phyloP scores from a whole-genome alignment of 2,329 filamentous ascomycete species.

The Aspergillus proliferans region DNA sequence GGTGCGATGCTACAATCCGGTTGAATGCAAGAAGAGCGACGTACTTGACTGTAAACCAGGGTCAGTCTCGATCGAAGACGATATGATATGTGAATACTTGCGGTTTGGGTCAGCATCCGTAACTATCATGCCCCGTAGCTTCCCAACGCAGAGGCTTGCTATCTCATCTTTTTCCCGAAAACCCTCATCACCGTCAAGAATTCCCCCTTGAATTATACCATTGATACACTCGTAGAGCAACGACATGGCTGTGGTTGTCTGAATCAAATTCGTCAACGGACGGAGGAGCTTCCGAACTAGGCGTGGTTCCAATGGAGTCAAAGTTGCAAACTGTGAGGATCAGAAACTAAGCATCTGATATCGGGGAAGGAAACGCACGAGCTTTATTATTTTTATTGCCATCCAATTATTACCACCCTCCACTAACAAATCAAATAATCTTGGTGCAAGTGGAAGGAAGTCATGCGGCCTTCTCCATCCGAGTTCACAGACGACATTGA shows the following conservation, averaged over 20 bases:
- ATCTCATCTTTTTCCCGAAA: constrained; percentile 82
- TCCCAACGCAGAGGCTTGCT: constrained; percentile 83
- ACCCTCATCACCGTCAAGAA: constrained; percentile 75
- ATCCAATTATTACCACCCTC: constrained; percentile 98
- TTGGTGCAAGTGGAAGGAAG: constrained; percentile 83
- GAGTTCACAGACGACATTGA: constrained; percentile 94
- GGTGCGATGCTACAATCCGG: constrained; percentile 84
- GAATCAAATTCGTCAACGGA: constrained; percentile 85
- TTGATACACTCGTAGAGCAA: constrained; percentile 97
- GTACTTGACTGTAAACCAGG: constrained; percentile 69
- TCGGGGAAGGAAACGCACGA: constrained; percentile 50
- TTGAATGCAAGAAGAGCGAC: constrained; percentile 93
- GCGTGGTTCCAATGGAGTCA: constrained; percentile 87
- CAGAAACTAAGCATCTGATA: constrained; percentile 5
- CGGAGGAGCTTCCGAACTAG: constrained; percentile 86
- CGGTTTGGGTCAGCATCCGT: constrained; percentile 88
- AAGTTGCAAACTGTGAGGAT: constrained; percentile 70
- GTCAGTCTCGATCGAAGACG: not conserved
- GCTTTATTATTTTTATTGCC: constrained; percentile 98
- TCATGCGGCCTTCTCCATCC: constrained; percentile 91
- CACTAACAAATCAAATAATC: constrained; percentile 86
- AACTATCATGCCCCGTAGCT: constrained; percentile 88
- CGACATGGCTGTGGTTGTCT: constrained; percentile 96
- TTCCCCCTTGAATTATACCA: constrained; percentile 94
- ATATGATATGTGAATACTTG: constrained; percentile 43